These are phyloP conservation scores for Podospora appendiculata DNA, from an alignment of 495 filamentous ascomycete species.

Conservation along the genomic window DNA sequence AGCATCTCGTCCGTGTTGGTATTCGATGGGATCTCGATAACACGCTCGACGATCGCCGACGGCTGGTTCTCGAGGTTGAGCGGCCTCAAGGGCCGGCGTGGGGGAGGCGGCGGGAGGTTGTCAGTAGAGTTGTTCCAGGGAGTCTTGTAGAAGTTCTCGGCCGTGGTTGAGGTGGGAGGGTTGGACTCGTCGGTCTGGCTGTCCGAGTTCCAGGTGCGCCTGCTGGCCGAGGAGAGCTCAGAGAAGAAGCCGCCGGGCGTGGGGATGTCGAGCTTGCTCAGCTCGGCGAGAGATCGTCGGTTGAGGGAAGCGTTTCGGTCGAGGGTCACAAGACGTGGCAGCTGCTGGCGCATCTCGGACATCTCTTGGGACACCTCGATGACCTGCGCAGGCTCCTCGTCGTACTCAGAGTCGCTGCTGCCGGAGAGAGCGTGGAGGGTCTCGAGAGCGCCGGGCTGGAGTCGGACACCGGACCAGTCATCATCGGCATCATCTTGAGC, in stretches of 20 bases:
- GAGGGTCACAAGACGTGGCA: slow-evolving; percentile 30
- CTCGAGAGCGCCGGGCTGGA: slow-evolving; percentile 69
- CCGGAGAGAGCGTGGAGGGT: slow-evolving; percentile 69
- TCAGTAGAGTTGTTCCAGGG: slow-evolving; percentile 52
- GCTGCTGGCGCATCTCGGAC: slow-evolving; percentile 29
- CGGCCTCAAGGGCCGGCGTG: slow-evolving; percentile 24
- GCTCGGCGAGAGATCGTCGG: slow-evolving; percentile 41
- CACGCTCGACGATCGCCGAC: slow-evolving; percentile 54
- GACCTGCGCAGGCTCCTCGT: slow-evolving; percentile 46
- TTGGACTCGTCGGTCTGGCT: slow-evolving; percentile 33
- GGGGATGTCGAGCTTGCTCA: slow-evolving; percentile 72
- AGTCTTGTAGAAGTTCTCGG: slow-evolving; percentile 74
- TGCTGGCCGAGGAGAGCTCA: slow-evolving; percentile 59
- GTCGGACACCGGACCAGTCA: slow-evolving; percentile 58
- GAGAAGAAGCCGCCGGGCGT: slow-evolving; percentile 90
- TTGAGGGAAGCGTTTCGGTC: slow-evolving; percentile 23
- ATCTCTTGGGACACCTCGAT: slow-evolving; percentile 40
- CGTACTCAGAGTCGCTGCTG: slow-evolving; percentile 43
- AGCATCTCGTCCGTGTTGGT: slow-evolving; percentile 50
- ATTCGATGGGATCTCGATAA: slow-evolving; percentile 51
- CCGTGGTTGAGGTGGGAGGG: slow-evolving; percentile 67
- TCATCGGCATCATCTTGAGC: slow-evolving; percentile 41
- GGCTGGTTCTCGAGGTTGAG: slow-evolving; percentile 22
- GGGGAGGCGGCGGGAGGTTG: slow-evolving; percentile 21
- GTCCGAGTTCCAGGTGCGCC: slow-evolving; percentile 66